Evolutionary conservation across 2,329 filamentous ascomycete species (phyloP), one percentile per base, ranked within the genome.

Genomic region (Cyphellophora attinorum): DNA sequence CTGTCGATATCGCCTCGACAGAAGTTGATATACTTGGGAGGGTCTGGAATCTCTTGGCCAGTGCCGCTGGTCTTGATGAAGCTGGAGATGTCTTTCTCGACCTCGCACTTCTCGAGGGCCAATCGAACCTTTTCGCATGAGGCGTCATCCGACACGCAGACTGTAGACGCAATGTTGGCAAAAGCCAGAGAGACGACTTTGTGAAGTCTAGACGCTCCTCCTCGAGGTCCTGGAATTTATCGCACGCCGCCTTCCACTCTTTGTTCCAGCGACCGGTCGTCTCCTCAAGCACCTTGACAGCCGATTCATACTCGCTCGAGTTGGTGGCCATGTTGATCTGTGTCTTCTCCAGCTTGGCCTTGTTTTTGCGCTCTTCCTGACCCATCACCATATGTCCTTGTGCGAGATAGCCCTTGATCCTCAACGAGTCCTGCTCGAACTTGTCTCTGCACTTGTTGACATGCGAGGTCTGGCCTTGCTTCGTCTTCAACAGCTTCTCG

Each of bases 301-400:
- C 86, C 33, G 76, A 76, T 58, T 98, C 89, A 55, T 98, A 98
- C 51, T 96, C 91, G 29, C 77, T 79, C 60, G 93, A 96, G 41
- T 88, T 88, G 5, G 79, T 79, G 1, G 88, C 88, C 39, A 98
- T 73, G 52, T 88, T 93, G 50, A 95, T 91, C 57, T 98, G 91
- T 2, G 91, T 96, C 72, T 98, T 98, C 60, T 98, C 91, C 28
- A 98, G 73, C 61, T 94, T 96, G 14, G 89, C 88, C 64, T 98
- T 98, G 61, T 98, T 98, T 64, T 94, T 95, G 17, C 91, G 78
- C 65, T 98, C 91, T 57, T 98, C 91, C 51, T 98, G 91, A 11
- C 91, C 91, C 91, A 98, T 98, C 38, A 98, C 91, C 91, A 98
- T 98, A 57, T 98, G 93, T 6, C 91, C 91, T 60, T 98, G 91